phyloP scores from a whole-genome alignment of 768 basidiomycete species.

The Cystobasidiopsis lactophilus region DNA sequence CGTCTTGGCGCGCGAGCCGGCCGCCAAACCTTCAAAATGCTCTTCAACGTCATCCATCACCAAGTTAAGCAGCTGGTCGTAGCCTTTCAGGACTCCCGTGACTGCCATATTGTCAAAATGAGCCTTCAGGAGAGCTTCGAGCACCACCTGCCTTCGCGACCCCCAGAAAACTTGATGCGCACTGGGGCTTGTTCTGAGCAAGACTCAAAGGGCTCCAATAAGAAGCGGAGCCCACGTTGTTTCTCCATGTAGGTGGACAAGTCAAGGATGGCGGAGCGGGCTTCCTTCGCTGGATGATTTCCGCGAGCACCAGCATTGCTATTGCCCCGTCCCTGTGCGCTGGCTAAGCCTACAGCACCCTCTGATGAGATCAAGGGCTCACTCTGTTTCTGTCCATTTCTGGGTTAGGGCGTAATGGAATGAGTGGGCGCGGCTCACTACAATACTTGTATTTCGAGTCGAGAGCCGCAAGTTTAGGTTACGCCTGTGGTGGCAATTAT shows the following conservation, averaged over 20 bases:
- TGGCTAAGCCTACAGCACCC: no score
- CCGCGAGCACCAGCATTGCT: no score
- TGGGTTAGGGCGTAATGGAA: no score
- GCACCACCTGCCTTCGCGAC: slow-evolving; percentile 51
- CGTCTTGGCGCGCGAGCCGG: neutral
- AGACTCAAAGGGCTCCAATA: neutral
- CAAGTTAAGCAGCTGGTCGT: slow-evolving; percentile 84
- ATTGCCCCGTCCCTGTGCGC: no score
- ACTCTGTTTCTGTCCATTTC: no score
- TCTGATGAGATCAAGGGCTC: no score
- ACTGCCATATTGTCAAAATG: slow-evolving; percentile 36
- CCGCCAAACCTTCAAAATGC: slow-evolving; percentile 39
- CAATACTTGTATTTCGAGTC: no score
- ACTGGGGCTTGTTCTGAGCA: slow-evolving; percentile 22
- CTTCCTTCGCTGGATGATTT: no score
- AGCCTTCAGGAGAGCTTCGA: neutral
- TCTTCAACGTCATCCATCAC: slow-evolving; percentile 92
- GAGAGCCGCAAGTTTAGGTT: no score
- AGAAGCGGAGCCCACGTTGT: neutral
- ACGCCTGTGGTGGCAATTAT: no score
- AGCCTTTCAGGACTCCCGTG: slow-evolving; percentile 79
- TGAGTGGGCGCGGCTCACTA: no score
- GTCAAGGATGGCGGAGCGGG: slow-evolving; percentile 10
- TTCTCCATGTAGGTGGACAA: slow-evolving; percentile 3
- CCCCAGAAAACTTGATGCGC: slow-evolving; percentile 93